Evolutionary conservation across 495 filamentous ascomycete species (phyloP), one percentile per base, ranked within the genome.

Genomic region (Massariosphaeria phaeospora): DNA sequence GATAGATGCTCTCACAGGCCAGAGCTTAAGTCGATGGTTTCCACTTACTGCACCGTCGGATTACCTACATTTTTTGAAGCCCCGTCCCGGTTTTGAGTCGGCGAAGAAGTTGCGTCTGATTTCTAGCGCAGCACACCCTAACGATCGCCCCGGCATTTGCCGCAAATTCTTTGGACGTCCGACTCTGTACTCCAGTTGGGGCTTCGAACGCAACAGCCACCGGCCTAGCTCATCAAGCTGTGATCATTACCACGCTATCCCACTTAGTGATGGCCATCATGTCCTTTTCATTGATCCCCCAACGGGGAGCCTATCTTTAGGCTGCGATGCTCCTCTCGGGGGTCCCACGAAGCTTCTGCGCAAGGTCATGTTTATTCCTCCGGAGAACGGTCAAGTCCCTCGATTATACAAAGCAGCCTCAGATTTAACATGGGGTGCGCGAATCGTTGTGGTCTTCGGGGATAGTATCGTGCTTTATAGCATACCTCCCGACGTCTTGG

Each of bases 241-340:
- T 24, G 83, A 87, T 59, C 82, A 89, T 60, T 85, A 82, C 58
- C 77, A 75, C 10, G 85, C 85, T 5, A 69, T 85, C 3, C 85
- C 85, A 0, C 69, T 87, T 36, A 82, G 81, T 55, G 85, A 88
- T 66, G 84, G 85, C 0, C 72, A 79, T 34, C 82, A 88, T 55
- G 72, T 89, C 27, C 68, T 88, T 20, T 89, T 86, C 69, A 82
- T 80, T 8, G 84, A 88, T 52, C 83, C 84, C 3, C 69, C 69
- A 6, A 79, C 75, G 17, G 76, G 74, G 6, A 51, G 73, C 2
- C 72, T 88, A n/a, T 86, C 79, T 57, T 71, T 89, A 3, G 84
- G 85, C 3, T 79, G 75, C 48, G 82, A 87, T 67, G 73, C 81
- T 1, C 84, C 81, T n/a, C 68, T 80, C 20, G 79, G 77, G 13